These are phyloP conservation scores for Pseudofabraea citricarpa DNA, from an alignment of 2,329 filamentous ascomycete species.

Conservation along the genomic window DNA sequence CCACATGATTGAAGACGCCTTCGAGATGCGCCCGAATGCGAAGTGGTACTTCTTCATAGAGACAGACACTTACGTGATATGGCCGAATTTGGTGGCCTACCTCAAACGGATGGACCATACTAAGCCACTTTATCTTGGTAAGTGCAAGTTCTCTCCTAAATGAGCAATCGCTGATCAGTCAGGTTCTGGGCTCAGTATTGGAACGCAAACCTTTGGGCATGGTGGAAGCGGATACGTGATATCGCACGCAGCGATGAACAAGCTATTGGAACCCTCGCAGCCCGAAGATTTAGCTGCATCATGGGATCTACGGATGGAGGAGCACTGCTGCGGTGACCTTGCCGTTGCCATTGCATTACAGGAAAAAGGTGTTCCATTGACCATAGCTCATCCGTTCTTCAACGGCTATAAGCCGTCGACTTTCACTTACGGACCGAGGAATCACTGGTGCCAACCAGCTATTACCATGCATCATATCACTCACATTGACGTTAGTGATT, in stretches of 20 bases:
- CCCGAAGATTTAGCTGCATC: constrained; percentile 36
- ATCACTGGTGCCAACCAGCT: constrained; percentile 52
- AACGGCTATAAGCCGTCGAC: constrained; percentile 51
- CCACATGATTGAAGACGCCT: constrained; percentile 53
- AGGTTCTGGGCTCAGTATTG: constrained; percentile 41
- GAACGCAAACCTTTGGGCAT: constrained; percentile 43
- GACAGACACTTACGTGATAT: constrained; percentile 52
- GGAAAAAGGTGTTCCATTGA: constrained; percentile 38
- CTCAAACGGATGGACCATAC: constrained; percentile 37
- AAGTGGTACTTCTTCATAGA: constrained; percentile 59
- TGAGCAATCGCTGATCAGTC: too few relatives aligned
- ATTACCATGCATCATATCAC: constrained; percentile 53
- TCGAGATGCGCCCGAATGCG: constrained; percentile 41
- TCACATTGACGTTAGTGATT: constrained; percentile 43
- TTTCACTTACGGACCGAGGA: constrained; percentile 29
- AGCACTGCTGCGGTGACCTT: constrained; percentile 47
- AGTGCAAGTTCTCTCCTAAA: too few relatives aligned
- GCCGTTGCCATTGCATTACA: constrained; percentile 43
- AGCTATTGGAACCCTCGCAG: constrained; percentile 35
- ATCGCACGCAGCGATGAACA: constrained; percentile 46
- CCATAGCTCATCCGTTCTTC: constrained; percentile 45
- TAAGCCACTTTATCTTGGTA: constrained; percentile 39
- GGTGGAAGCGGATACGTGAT: constrained; percentile 52
- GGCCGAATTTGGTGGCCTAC: constrained; percentile 47
- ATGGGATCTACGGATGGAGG: constrained; percentile 37